Base-by-base conservation (phyloP, 257 asterid species). In the Lycium barbarum region DNA sequence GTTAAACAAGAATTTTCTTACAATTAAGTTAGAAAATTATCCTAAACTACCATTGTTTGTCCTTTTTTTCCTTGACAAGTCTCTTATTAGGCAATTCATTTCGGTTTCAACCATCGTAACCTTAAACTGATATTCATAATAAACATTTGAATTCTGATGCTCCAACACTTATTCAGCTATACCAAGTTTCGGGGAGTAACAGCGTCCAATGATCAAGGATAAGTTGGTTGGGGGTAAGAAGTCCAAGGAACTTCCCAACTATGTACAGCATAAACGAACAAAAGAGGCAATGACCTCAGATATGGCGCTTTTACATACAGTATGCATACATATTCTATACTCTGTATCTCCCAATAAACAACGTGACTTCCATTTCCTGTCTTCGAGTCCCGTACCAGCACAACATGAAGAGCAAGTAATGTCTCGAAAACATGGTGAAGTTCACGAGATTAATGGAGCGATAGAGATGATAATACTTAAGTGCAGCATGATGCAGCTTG, bases 401-500 rank as follows among this genome's bases (percentile, higher is more conserved):
- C 63, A 76, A 26, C 47, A 76, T 22, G 62, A 51, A 49, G 61
- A 51, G 81, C 13, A 20, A 74, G 45, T 26, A 51, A 76, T 53
- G 62, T 76, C 40, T 74, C 3, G 43, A 45, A 67, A 68, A 13
- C 7, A 70, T 53, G 14, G 54, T 71, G 53, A 71, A 38, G 22
- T 49, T 47, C 63, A 51, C 14, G 4, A 33, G 51, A 51, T 76
- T 36, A 76, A 76, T 51, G 63, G 63, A 76, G 63, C 14, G 15
- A 76, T 47, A 0, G 15, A 76, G 65, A 80, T 47, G 76, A 74
- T 40, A 65, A 62, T 82, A 78, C 63, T 81, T 86, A 91, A 59
- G 90, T 71, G 89, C 95, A 94, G 87, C 98, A 93, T 22, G 94
- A 85, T 73, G 93, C 86, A 59, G 92, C 68, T 83, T 85, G 91